Evolutionary conservation across 2,329 filamentous ascomycete genomes (phyloP).

Genomic region (Zarea fungicola): DNA sequence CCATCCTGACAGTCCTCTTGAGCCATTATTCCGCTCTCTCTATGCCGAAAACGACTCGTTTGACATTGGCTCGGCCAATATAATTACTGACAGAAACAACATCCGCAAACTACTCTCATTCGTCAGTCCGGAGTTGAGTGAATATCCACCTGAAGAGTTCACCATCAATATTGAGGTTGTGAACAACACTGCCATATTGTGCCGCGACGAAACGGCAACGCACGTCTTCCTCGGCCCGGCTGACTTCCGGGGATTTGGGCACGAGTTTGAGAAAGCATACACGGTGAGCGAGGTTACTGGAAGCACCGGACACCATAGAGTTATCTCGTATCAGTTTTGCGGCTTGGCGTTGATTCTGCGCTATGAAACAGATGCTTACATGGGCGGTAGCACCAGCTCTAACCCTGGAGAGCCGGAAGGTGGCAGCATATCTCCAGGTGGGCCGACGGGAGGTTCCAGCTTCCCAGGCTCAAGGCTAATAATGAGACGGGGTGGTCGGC

Average conservation of each 20-base stretch:
- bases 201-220: conserved; percentile 27
- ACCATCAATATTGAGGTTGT: conserved; percentile 36
- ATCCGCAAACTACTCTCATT: conserved; percentile 44
- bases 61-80: conserved; percentile 31
- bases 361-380: conserved; percentile 39
- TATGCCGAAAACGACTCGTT: conserved; percentile 33
- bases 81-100: conserved; percentile 43
- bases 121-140: conserved; percentile 24
- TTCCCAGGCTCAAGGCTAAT: conserved; percentile 22
- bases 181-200: conserved; percentile 33
- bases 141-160: conserved; percentile 28
- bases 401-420: conserved; percentile 1
- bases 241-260: conserved; percentile 37
- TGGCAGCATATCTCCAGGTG: neutral
- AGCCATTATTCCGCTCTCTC: conserved; percentile 42
- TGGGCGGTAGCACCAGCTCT: conserved; percentile 20
- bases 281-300: conserved; percentile 29
- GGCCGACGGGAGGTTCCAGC: neutral
- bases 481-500: conserved; percentile 26
- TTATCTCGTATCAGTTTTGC: conserved; percentile 39
- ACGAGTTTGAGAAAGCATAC: conserved; percentile 40
- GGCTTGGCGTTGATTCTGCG: conserved; percentile 36
- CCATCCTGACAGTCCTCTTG: conserved; percentile 37
- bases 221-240: conserved; percentile 24
- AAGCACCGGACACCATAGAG: conserved; percentile 41